Base-by-base conservation (phyloP, 371 early-diverging fungal genomes). In the Mucor mucedo region DNA sequence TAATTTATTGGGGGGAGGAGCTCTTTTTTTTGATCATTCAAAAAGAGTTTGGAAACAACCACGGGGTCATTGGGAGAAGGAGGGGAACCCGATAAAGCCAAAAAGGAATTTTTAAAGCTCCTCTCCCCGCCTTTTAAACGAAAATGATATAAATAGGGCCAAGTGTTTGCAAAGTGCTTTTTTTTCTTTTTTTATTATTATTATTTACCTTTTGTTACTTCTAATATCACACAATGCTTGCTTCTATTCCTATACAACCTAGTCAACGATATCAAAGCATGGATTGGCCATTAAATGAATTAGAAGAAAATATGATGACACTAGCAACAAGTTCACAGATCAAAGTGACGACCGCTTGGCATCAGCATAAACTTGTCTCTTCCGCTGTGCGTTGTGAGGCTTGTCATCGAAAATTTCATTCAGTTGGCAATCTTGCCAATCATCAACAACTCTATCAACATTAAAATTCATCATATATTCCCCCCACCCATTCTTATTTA, bases 381-480 rank as follows among this genome's bases (percentile, higher is more conserved):
- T 21, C 68, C 21, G 68, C 32, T 53, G 66, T 76, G 11, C 70
- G 73, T 9, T 76, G 76, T 41, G 42, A 55, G 16, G 63, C 71
- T 39, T 76, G 76, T 50, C 68, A 76, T 44, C 54, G 77, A 61
- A 73, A 73, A n/a, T 77, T 77, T 30, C 77, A 77, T 62, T 77
- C 77, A 1, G 14, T 60, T 50, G 77, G 77, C 35, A 77, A 77
- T 39, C 60, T 77, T 3, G 70, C 67, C 39, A 77, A 77, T 41
- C 77, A 77, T 55, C 74, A 77, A 61, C 77, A 77, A 64, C 47
- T 77, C n/a, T 77, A 77, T 58, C 69, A 65, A 54, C 77, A 77
- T 57, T 77, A 63, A 63, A 66, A 30, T 9, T 4, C 11, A 48
- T 58, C 13, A 14, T 30, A 10, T 28, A 50, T 30, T 10, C 50